A percentile compares a stretch with the other conserved stretches of the same genome.
Evolutionary conservation across 2,329 filamentous ascomycete genomes (phyloP).

Genomic region (Harringtonia aguacate): DNA sequence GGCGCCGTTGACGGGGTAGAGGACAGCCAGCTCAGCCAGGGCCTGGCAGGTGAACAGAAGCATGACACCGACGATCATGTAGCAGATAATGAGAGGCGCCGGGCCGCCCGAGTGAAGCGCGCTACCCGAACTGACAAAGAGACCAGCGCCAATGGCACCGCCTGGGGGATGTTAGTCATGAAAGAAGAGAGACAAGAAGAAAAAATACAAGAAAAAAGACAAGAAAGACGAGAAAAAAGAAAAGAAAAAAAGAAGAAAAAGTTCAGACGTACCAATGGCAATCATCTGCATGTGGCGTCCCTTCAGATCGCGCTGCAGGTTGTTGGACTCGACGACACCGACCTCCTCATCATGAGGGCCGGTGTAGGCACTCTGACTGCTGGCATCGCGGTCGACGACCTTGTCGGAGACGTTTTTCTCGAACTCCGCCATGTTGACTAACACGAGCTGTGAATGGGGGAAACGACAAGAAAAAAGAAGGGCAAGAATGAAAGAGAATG

Average conservation of each 20-base stretch:
- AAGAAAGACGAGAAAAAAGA: background rate
- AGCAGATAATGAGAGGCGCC: conserved; percentile 34
- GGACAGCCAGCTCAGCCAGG: conserved; percentile 47
- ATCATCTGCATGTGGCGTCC: conserved; percentile 36
- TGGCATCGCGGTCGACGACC: conserved; percentile 6
- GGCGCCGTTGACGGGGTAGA: conserved; percentile 50
- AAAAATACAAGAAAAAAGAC: background rate
- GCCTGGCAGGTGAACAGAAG: conserved; percentile 48
- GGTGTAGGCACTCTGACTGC: conserved; percentile 1
- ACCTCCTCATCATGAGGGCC: conserved; percentile 22
- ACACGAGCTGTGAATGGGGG: background rate
- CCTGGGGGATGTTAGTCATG: conserved; percentile 15
- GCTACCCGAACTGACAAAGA: conserved; percentile 58
- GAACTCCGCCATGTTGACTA: conserved; percentile 1
- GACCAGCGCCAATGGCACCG: conserved; percentile 41
- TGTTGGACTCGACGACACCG: conserved; percentile 20
- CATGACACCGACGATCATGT: conserved; percentile 46
- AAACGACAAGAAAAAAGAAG: background rate
- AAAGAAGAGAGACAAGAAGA: background rate
- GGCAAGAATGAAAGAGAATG: background rate
- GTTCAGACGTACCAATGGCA: conserved; percentile 25
- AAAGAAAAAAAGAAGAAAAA: background rate
- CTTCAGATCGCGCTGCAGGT: conserved; percentile 24
- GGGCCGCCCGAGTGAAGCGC: conserved; percentile 54
- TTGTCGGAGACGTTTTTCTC: conserved; percentile 10